Evolutionary conservation across 2,329 filamentous ascomycete genomes (phyloP).

Genomic region (Hymenoscyphus salicellus): DNA sequence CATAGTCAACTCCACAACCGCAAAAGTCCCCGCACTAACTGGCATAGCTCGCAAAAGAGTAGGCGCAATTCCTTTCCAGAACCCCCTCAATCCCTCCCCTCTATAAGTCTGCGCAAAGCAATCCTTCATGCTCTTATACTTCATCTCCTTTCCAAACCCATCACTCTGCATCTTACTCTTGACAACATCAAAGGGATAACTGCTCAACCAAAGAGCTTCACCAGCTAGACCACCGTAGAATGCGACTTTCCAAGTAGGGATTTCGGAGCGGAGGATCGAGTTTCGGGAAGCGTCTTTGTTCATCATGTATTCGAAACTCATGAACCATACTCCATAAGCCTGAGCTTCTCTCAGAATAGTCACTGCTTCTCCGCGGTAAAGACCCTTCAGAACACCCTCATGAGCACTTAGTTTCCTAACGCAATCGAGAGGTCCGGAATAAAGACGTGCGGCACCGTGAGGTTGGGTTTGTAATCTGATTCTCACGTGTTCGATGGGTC

Average conservation of each 20-base stretch:
- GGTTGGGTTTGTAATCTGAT: constrained; percentile 96
- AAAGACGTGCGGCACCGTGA: constrained; percentile 75
- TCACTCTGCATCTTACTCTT: constrained; percentile 99
- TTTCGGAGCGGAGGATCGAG: constrained; percentile 68
- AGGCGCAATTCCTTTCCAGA: constrained; percentile 92
- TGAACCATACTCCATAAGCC: constrained; percentile 94
- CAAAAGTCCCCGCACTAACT: constrained; percentile 96
- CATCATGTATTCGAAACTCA: constrained; percentile 95
- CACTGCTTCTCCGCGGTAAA: constrained; percentile 85
- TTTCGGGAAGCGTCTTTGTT: constrained; percentile 81
- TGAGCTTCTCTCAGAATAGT: constrained; percentile 86
- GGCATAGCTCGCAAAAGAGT: constrained; percentile 94
- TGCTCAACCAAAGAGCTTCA: constrained; percentile 87
- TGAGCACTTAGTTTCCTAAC: constrained; percentile 73
- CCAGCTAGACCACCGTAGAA: constrained; percentile 90
- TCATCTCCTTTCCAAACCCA: constrained; percentile 70
- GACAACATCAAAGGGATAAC: constrained; percentile 94
- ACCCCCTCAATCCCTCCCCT: constrained; percentile 73
- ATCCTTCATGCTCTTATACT: constrained; percentile 80
- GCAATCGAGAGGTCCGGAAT: constrained; percentile 84
- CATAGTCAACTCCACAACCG: constrained; percentile 70
- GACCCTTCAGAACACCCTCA: constrained; percentile 65
- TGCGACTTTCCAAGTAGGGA: constrained; percentile 82
- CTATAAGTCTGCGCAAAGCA: constrained; percentile 82
- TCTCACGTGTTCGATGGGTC: constrained; percentile 93